phyloP scores from a whole-genome alignment of 768 basidiomycete species.

The Amanita fuliginea region DNA sequence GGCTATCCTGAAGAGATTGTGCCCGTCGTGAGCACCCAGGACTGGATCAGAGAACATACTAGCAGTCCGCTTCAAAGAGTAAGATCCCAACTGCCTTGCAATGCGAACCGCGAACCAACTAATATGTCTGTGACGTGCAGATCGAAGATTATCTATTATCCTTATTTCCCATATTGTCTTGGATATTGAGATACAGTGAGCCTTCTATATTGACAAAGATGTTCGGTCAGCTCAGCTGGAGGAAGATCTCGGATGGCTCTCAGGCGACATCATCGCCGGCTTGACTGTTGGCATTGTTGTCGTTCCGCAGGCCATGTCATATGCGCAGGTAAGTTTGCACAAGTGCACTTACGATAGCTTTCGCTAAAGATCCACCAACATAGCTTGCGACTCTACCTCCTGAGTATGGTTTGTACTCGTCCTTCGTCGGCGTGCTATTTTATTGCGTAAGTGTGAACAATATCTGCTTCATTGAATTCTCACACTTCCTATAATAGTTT shows the following conservation, averaged over 20 bases:
- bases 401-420: slow-evolving; percentile 90
- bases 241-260: slow-evolving; percentile 66
- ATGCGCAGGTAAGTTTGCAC: slow-evolving; percentile 45
- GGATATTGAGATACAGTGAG: slow-evolving; percentile 84
- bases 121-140: slow-evolving; percentile 23
- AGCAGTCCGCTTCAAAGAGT: slow-evolving; percentile 41
- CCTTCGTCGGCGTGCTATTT: slow-evolving; percentile 77
- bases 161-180: slow-evolving; percentile 78
- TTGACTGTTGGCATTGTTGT: slow-evolving; percentile 93
- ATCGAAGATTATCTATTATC: slow-evolving; percentile 49
- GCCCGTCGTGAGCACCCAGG: slow-evolving; percentile 45
- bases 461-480: neutral
- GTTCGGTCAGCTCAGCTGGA: slow-evolving; percentile 2
- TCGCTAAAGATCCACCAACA: neutral
- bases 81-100: slow-evolving; percentile 13
- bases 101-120: neutral
- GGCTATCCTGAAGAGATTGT: slow-evolving; percentile 49
- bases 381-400: slow-evolving; percentile 77
- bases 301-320: slow-evolving; percentile 92
- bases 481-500: slow-evolving; percentile 34
- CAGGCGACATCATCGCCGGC: slow-evolving; percentile 83
- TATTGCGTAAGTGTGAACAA: slow-evolving; percentile 54
- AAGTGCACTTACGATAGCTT: neutral
- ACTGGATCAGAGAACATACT: slow-evolving; percentile 36
- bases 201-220: slow-evolving; percentile 7